Evolutionary conservation across 257 asterid species (phyloP), one percentile per base, ranked within the genome.

Genomic region (Solanum chmielewskii): DNA sequence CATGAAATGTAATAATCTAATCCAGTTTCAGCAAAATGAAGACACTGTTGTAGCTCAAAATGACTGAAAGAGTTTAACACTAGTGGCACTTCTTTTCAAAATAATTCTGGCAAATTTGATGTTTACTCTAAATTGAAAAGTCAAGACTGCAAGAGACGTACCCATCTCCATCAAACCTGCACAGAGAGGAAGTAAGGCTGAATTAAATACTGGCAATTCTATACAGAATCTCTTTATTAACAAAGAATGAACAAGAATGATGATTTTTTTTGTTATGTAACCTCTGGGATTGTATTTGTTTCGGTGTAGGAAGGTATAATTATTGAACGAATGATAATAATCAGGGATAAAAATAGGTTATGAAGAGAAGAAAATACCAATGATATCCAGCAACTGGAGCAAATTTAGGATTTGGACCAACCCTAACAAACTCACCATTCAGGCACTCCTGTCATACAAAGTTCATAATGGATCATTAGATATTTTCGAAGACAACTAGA

Each of bases 101-200:
- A 47, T 80, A 12, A 1, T 16, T 47, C 11, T 62, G 15, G 68
- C 20, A 3, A 27, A 80, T 27, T 47, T 80, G 9, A 18, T 27
- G 25, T 47, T 12, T 45, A 29, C 35, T 78, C 71, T 37, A 31
- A 49, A 33, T 20, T 73, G 82, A 86, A 47, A 31, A 88, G 86
- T 11, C 71, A 86, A 47, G 88, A 86, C 47, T 80, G 80, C 69
- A 73, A 88, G 89, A 80, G 39, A 93, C 98, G 44, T 88, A 97
- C 99, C 99, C 99, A 90, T 97, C 99, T 90, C 99, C 99, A 83
- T 97, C 99, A 86, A 97, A 97, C 99, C 99, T 95, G 97, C 92
- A 93, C 29, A 92, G 27, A 86, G 47, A 47, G 76, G 77, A 85
- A 86, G 85, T 21, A 41, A 69, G 85, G 47, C 78, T 89, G 83